A percentile compares a stretch with the other conserved stretches of the same genome.
phyloP scores from a whole-genome alignment of 2,329 filamentous ascomycete species.

The Trichophyton simii region DNA sequence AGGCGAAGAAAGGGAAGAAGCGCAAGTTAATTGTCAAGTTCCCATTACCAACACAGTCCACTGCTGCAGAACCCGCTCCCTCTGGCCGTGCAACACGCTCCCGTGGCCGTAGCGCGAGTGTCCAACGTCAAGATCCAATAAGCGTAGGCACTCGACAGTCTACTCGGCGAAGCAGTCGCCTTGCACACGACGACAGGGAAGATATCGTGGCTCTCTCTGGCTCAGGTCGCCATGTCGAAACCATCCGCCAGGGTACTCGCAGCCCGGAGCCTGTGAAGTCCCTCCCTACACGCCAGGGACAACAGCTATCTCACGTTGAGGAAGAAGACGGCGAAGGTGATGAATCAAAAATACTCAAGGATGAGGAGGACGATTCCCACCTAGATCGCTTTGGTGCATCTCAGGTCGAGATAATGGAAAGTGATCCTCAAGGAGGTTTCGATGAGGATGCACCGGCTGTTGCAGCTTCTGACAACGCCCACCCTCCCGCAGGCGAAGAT shows the following conservation, averaged over 20 bases:
- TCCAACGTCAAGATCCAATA: constrained; percentile 9
- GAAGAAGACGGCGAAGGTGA: background rate
- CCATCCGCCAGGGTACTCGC: constrained; percentile 42
- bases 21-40: constrained; percentile 9
- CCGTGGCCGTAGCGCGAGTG: constrained; percentile 22
- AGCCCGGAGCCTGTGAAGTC: constrained; percentile 31
- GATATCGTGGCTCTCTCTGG: constrained; percentile 46
- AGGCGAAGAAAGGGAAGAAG: background rate
- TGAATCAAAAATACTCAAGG: constrained; percentile 1
- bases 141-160: constrained; percentile 13
- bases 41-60: constrained; percentile 13
- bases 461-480: constrained; percentile 9
- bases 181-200: constrained; percentile 45
- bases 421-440: constrained; percentile 25
- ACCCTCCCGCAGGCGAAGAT: constrained; percentile 8
- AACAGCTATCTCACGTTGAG: background rate
- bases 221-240: constrained; percentile 45
- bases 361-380: background rate
- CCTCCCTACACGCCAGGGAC: constrained; percentile 6
- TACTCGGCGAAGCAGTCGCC: constrained; percentile 44
- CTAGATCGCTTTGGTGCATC: constrained; percentile 16
- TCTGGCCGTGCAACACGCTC: constrained; percentile 16
- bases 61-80: constrained; percentile 7
- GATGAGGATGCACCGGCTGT: constrained; percentile 22
- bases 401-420: constrained; percentile 32